These are phyloP conservation scores for Talaromyces sp. DNA, from an alignment of 2,329 filamentous ascomycete genomes.

Conservation along the genomic window DNA sequence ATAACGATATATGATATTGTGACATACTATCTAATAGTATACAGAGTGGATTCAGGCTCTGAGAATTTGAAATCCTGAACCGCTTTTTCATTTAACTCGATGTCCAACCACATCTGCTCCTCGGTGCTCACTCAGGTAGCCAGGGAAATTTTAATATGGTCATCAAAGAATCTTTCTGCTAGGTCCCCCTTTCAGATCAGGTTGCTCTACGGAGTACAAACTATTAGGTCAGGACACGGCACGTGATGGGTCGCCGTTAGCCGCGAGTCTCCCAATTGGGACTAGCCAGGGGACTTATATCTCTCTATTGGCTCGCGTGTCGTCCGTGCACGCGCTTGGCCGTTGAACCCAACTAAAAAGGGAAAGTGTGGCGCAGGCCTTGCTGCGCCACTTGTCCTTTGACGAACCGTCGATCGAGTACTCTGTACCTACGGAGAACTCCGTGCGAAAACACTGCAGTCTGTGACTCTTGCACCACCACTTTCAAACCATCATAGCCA, in stretches of 20 bases:
- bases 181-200: neutral
- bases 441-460: neutral
- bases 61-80: neutral
- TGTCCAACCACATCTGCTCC: neutral
- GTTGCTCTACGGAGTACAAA: neutral
- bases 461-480: neutral
- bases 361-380: neutral
- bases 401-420: neutral
- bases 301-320: neutral
- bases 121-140: neutral
- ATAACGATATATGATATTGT: neutral
- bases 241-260: neutral
- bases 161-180: too few relatives aligned
- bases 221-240: neutral
- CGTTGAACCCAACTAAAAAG: neutral
- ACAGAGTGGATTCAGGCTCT: neutral
- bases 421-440: too few relatives aligned
- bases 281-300: slow-evolving; percentile 5
- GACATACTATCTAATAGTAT: neutral
- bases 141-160: too few relatives aligned
- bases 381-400: neutral
- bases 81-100: neutral
- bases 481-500: neutral
- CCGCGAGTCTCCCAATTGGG: neutral
- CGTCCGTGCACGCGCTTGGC: neutral